Evolutionary conservation across 2,329 filamentous ascomycete species (phyloP), one percentile per base, ranked within the genome.

Genomic region (Fusarium sp.): DNA sequence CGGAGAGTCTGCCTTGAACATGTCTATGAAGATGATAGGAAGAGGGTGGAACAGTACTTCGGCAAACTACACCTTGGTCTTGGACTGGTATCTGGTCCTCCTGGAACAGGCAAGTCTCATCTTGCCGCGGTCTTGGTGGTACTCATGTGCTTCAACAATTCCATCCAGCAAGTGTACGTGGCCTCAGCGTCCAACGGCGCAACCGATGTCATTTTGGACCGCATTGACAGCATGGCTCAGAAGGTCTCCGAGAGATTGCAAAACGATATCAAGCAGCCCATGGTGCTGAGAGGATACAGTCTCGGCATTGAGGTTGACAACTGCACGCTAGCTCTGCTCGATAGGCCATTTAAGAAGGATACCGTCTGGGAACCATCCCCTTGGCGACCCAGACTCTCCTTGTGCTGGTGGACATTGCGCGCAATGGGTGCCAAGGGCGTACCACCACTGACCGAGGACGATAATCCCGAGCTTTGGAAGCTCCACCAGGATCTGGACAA

Each of bases 331-430:
- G 43, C n/a, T 2, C 11, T 67, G 5, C 2, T 4, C 1, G 15
- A 8, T 6, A 9, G 4, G 1, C 4, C 34, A 0, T 53, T 61
- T 1, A 20, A 20, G 5, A 10, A 65, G 1, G 18, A 8, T 1
- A 22, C 15, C 1, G 4, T 18, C 3, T 61, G 8, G 45, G 43
- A 52, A 0, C 10, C 40, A 8, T 40, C 49, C 2, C 44, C 48
- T 1, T 67, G 64, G 64, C 16, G 15, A 1, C 13, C 45, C 12
- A 22, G 38, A 8, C 7, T 6, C 2, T 67, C 62, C 0, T 10
- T 67, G 0, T 67, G 64, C 10, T 67, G 64, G 62, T 67, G 56
- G 62, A 62, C 62, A 2, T 29, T 67, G 10, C 56, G 64, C 1
- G 49, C 27, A 3, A 5, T 66, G 3, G 64, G 49, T 1, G 53